Percentiles rank a stretch among this genome's conserved stretches.
Conservation (phyloP, 2,329 filamentous ascomycete genomes). For the Cercospora canescens region DNA sequence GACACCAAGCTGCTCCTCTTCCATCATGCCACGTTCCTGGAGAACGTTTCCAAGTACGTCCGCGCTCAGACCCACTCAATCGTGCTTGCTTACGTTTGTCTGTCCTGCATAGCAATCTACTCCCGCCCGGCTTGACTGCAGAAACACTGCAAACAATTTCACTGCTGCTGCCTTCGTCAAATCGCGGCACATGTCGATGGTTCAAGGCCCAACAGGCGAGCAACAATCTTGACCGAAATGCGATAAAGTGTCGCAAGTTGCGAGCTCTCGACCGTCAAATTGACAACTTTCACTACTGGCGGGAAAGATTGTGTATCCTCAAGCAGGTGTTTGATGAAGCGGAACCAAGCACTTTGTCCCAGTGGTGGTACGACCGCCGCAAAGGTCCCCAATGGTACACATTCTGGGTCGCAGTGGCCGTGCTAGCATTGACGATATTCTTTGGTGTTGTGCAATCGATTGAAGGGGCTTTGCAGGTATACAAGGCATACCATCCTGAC, state of each 20-base stretch:
- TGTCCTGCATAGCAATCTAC: slow-evolving; percentile 26
- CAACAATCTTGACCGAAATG: slow-evolving; percentile 31
- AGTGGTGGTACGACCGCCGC: too few relatives aligned
- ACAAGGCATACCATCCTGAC: too few relatives aligned
- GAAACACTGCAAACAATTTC: slow-evolving; percentile 43
- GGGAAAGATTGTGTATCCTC: slow-evolving; percentile 45
- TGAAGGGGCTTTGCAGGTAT: too few relatives aligned
- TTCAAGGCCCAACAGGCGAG: slow-evolving; percentile 20
- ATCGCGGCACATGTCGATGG: slow-evolving; percentile 26
- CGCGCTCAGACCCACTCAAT: not conserved
- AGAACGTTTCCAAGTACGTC: slow-evolving; percentile 28
- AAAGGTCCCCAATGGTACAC: too few relatives aligned
- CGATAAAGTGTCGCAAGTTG: slow-evolving; percentile 35
- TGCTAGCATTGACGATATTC: too few relatives aligned
- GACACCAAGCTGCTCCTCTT: slow-evolving; percentile 41
- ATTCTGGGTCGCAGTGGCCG: too few relatives aligned
- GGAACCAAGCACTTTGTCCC: too few relatives aligned
- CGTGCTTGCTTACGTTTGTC: not conserved
- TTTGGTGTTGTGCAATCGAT: too few relatives aligned
- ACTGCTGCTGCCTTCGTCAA: slow-evolving; percentile 38
- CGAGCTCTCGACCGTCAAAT: slow-evolving; percentile 37
- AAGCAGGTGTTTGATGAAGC: too few relatives aligned
- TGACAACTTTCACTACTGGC: slow-evolving; percentile 42
- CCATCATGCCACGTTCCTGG: slow-evolving; percentile 43
- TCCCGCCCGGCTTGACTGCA: slow-evolving; percentile 35